phyloP scores from a whole-genome alignment of 2,329 filamentous ascomycete species.

The Neonectria hederae region DNA sequence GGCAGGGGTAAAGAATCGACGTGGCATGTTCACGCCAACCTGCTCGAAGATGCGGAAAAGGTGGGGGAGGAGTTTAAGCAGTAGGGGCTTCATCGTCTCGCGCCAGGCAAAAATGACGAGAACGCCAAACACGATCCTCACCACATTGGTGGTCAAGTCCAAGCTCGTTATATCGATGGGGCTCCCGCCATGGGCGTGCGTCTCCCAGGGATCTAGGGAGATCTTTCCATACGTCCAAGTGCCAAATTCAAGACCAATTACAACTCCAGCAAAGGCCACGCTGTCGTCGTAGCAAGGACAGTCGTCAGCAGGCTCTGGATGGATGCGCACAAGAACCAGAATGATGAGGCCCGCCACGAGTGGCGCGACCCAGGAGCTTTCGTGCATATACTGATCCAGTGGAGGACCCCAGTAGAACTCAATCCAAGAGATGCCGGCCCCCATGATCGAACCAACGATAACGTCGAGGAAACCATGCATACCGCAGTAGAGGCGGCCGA shows the following conservation, averaged over 20 bases:
- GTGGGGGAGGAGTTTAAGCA: constrained; percentile 82
- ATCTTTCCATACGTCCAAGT: constrained; percentile 82
- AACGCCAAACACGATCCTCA: constrained; percentile 82
- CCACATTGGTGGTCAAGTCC: constrained; percentile 69
- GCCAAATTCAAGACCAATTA: constrained; percentile 84
- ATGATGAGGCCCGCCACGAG: constrained; percentile 72
- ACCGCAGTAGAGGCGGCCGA: constrained; percentile 94
- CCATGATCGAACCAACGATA: constrained; percentile 79
- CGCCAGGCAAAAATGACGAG: constrained; percentile 89
- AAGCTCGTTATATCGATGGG: constrained; percentile 73
- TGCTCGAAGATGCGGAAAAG: constrained; percentile 88
- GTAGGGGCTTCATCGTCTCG: constrained; percentile 84
- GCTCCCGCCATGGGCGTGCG: constrained; percentile 57
- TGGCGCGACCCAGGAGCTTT: constrained; percentile 71
- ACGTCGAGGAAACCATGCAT: constrained; percentile 99
- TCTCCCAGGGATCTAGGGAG: constrained; percentile 54
- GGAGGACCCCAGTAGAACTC: constrained; percentile 69
- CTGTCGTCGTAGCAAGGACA: constrained; percentile 98
- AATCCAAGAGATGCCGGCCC: constrained; percentile 69
- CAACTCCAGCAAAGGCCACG: constrained; percentile 89
- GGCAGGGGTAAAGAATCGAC: constrained; percentile 90
- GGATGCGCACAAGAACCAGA: constrained; percentile 82
- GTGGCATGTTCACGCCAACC: constrained; percentile 80
- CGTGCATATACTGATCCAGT: constrained; percentile 77
- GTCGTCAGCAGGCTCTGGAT: constrained; percentile 95